Evolutionary conservation across 306 rosid genomes (phyloP), one percentile per base, ranked within the genome.

Genomic region (Prunus armeniaca): DNA sequence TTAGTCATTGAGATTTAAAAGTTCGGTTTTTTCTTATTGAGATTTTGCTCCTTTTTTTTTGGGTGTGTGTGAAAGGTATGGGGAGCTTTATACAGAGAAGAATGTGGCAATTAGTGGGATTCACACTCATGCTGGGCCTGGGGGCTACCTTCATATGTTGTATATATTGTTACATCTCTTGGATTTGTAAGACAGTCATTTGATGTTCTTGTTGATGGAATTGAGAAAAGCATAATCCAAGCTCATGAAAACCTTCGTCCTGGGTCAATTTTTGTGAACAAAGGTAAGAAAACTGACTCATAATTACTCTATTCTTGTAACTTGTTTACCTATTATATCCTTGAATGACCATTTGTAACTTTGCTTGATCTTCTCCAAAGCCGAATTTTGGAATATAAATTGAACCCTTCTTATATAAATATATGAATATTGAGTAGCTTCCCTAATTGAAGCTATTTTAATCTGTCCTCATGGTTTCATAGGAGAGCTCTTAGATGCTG

Each of bases 51-150:
- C 32, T 17, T 25, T 9, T 3, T 15, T 73, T 15, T 5, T 15
- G 12, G 1, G 32, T 2, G 32, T 2, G 11, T 41, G 32, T 14
- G 9, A 38, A 32, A 90, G 96, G 76, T 86, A 88, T 74, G 92
- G 89, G 28, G 89, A 86, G 73, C 82, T 90, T 12, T 90, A 90
- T 66, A 86, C 91, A 25, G 93, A 86, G 67, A 76, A 88, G 56
- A 90, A 90, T 83, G 92, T 90, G 64, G 96, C 88, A 41, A 90
- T 90, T 54, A 90, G 96, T 80, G 92, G 92, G 69, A 88, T 83
- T 86, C 92, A 88, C 79, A 90, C 92, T 43, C 96, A 90, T 67
- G 88, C 92, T 57, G 96, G 89, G 18, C 96, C 96, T 50, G 92
- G 96, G 75, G 92, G 96, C 75, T 90, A 90, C 85, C 92, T 90